Percentiles rank a stretch among this genome's conserved stretches.
These are phyloP conservation scores for Leptographium wingfieldii DNA, from an alignment of 2,329 filamentous ascomycete genomes.

Conservation along the genomic window DNA sequence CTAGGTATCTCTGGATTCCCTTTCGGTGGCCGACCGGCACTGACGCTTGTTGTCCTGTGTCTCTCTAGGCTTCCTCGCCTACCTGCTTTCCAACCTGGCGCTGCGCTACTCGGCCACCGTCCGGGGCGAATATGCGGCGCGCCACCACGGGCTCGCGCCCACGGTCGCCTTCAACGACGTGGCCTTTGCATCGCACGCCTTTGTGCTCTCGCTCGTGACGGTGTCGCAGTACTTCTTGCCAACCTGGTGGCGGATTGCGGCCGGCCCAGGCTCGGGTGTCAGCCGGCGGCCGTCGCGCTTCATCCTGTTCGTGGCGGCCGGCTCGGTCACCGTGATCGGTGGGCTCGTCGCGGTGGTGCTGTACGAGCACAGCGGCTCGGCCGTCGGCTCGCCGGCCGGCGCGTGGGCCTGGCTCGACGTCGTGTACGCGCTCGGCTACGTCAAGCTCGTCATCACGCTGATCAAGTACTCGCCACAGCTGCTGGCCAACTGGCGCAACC, in stretches of 20 bases:
- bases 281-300: constrained; percentile 41
- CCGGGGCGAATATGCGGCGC: constrained; percentile 67
- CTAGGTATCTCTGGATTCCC: constrained; percentile 29
- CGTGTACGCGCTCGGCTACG: constrained; percentile 62
- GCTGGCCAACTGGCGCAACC: constrained; percentile 68
- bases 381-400: background rate
- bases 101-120: constrained; percentile 73
- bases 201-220: constrained; percentile 58
- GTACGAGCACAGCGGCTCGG: constrained; percentile 16
- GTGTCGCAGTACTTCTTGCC: constrained; percentile 66
- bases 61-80: constrained; percentile 53
- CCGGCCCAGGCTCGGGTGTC: constrained; percentile 18
- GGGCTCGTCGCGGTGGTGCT: constrained; percentile 32
- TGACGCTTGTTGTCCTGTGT: background rate
- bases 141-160: constrained; percentile 62
- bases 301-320: constrained; percentile 58
- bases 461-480: constrained; percentile 90
- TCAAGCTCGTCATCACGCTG: constrained; percentile 79
- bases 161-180: constrained; percentile 87
- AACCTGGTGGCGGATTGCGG: constrained; percentile 59
- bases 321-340: constrained; percentile 50
- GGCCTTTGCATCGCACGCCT: constrained; percentile 71
- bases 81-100: constrained; percentile 59
- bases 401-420: constrained; percentile 53
- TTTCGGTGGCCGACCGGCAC: background rate